A percentile compares a stretch with the other conserved stretches of the same genome.
Evolutionary conservation across 257 asterid species (phyloP).

Genomic region (Avicennia marina): DNA sequence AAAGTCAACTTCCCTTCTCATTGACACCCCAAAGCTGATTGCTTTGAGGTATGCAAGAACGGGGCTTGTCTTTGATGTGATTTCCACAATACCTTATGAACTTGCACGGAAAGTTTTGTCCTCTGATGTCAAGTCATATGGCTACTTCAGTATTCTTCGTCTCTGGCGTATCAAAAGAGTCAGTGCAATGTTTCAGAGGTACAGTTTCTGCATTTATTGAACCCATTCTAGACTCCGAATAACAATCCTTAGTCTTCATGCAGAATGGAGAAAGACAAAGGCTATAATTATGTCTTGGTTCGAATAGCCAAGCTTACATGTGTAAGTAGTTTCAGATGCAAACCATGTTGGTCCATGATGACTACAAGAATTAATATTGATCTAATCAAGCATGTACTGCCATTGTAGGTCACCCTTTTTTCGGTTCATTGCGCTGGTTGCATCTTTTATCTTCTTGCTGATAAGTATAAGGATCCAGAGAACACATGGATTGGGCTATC

Average conservation of each 20-base stretch:
- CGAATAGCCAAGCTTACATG: constrained; percentile 49
- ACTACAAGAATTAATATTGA: not conserved
- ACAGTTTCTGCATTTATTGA: not conserved
- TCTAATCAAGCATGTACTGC: not conserved
- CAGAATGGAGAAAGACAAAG: constrained; percentile 66
- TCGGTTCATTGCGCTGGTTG: constrained; percentile 54
- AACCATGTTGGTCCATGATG: not conserved
- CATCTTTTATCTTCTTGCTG: constrained; percentile 41
- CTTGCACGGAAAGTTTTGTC: constrained; percentile 29
- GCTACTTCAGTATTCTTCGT: constrained; percentile 54
- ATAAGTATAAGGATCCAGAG: constrained; percentile 23
- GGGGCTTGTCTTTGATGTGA: constrained; percentile 46
- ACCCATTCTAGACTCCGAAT: not conserved
- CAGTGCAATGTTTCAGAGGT: constrained; percentile 53
- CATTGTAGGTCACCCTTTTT: constrained; percentile 52
- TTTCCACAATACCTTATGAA: constrained; percentile 58
- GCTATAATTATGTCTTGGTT: constrained; percentile 42
- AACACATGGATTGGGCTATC: constrained; percentile 38
- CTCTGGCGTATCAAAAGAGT: constrained; percentile 69
- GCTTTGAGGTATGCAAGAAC: constrained; percentile 42
- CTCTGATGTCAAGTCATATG: constrained; percentile 25
- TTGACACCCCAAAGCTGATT: constrained; percentile 37
- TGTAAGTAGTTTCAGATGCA: constrained; percentile 34
- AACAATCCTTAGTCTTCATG: constrained; percentile 5
- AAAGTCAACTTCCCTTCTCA: constrained; percentile 37